A percentile compares a stretch with the other conserved stretches of the same genome.
Conservation (phyloP, 139 green algal genomes). For the Dunaliella primolecta region DNA sequence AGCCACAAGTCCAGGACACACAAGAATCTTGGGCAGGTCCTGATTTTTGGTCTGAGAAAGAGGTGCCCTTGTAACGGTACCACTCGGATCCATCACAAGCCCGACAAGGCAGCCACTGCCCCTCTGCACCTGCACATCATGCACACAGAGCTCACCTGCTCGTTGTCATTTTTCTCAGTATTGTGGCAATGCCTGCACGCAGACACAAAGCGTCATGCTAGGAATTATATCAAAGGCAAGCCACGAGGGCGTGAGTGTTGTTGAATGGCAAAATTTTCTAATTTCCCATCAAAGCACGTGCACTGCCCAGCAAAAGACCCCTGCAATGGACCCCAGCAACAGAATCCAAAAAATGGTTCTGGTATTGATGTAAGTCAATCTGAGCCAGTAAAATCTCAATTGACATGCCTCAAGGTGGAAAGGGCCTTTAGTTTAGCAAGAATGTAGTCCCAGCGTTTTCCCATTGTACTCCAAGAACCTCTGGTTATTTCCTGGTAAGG, state of each 20-base stretch:
- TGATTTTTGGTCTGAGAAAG: not conserved
- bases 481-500: too few relatives aligned
- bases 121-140: too few relatives aligned
- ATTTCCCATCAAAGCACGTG: not conserved
- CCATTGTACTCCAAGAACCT: not conserved
- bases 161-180: conserved; percentile 57
- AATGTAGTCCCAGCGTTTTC: not conserved
- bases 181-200: conserved; percentile 82
- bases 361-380: too few relatives aligned
- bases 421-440: too few relatives aligned
- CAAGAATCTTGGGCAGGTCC: not conserved
- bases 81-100: too few relatives aligned
- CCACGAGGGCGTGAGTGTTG: too few relatives aligned
- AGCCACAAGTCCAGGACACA: not conserved
- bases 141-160: conserved; percentile 43
- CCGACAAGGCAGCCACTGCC: too few relatives aligned
- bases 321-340: not conserved
- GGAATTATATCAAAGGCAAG: not conserved
- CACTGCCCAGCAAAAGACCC: not conserved
- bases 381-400: not conserved
- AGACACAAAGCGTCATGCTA: not conserved
- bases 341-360: not conserved
- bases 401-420: not conserved
- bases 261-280: not conserved
- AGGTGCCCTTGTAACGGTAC: not conserved